phyloP scores from a whole-genome alignment of 1,139 yeast species.

The Yamadazyma triangularis region DNA sequence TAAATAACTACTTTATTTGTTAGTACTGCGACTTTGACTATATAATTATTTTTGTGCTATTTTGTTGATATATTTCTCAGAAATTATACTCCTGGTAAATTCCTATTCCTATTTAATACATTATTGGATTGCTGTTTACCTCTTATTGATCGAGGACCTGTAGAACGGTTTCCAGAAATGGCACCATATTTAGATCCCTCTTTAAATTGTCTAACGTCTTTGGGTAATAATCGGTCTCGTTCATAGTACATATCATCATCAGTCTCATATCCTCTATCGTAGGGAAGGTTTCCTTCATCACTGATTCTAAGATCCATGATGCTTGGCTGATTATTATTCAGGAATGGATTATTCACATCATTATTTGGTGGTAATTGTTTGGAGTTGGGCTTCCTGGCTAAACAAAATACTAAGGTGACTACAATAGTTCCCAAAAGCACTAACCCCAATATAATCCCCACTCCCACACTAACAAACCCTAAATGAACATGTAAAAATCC shows the following conservation, averaged over 20 bases:
- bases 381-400: constrained; percentile 2
- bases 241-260: constrained; percentile 38
- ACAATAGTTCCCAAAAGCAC: constrained; percentile 21
- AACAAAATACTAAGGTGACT: neutral
- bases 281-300: constrained; percentile 18
- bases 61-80: too few species aligned
- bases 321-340: constrained; percentile 15
- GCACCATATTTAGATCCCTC: too few species aligned
- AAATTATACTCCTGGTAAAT: constrained; percentile 23
- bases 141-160: too few species aligned
- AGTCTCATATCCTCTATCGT: constrained; percentile 44
- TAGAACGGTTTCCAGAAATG: too few species aligned
- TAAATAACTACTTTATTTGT: too few species aligned
- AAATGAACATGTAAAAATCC: constrained; percentile 51
- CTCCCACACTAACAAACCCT: constrained; percentile 62
- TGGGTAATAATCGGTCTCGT: constrained; percentile 28
- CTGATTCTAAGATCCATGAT: constrained; percentile 38
- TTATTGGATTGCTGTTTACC: constrained; percentile 1
- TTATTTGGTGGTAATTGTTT: too few species aligned
- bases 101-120: constrained; percentile 27
- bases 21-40: too few species aligned
- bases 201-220: too few species aligned
- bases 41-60: too few species aligned
- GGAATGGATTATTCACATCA: constrained; percentile 5
- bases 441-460: constrained; percentile 62